These are phyloP conservation scores for Russula griseocarnosa DNA, from an alignment of 768 basidiomycete species.

Conservation along the genomic window DNA sequence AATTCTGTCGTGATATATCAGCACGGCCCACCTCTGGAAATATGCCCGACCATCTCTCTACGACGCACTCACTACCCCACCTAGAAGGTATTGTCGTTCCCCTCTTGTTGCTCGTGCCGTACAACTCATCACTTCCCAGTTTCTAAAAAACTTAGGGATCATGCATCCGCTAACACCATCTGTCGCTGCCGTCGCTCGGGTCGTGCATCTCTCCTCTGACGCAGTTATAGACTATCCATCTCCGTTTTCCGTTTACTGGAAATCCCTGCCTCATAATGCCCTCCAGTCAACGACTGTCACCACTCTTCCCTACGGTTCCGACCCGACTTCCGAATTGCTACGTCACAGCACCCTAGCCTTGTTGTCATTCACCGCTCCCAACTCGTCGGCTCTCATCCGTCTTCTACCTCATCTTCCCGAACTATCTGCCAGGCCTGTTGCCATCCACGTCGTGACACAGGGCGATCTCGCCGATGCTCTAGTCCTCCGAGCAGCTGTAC, in stretches of 20 bases:
- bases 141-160: background rate
- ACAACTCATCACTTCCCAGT: background rate
- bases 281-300: slow-evolving; percentile 39
- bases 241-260: slow-evolving; percentile 43
- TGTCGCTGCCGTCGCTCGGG: slow-evolving; percentile 51
- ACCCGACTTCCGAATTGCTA: slow-evolving; percentile 56
- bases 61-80: background rate
- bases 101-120: background rate
- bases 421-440: slow-evolving; percentile 60
- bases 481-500: slow-evolving; percentile 71
- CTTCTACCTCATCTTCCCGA: slow-evolving; percentile 69
- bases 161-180: slow-evolving; percentile 29
- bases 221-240: slow-evolving; percentile 51
- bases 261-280: slow-evolving; percentile 34
- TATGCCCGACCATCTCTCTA: background rate
- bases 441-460: slow-evolving; percentile 62
- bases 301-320: slow-evolving; percentile 58
- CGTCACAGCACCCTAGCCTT: slow-evolving; percentile 43
- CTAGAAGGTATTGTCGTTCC: background rate
- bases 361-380: slow-evolving; percentile 55
- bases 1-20: slow-evolving; percentile 13
- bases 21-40: background rate
- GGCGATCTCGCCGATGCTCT: slow-evolving; percentile 72
- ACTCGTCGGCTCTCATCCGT: slow-evolving; percentile 50
- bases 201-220: slow-evolving; percentile 70